Evolutionary conservation across 331 rosid species (phyloP).

Genomic region (Quercus lobata): DNA sequence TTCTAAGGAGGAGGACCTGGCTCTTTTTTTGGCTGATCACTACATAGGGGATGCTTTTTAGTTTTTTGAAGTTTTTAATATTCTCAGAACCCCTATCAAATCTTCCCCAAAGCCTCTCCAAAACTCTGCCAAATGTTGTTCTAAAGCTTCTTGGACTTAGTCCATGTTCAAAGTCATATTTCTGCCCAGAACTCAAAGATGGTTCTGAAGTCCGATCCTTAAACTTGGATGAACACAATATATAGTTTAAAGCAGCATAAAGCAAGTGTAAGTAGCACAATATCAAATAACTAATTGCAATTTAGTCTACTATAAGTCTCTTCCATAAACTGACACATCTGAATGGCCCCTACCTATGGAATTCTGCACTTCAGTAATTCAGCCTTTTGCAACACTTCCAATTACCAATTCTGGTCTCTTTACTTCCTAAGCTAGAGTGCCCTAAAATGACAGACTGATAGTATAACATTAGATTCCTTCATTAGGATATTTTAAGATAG

Average conservation of each 20-base stretch:
- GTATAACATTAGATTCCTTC: too few species aligned
- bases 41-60: not conserved
- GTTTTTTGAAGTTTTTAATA: too few species aligned
- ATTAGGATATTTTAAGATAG: too few species aligned
- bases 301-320: too few species aligned
- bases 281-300: too few species aligned
- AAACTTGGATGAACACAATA: conserved; percentile 32
- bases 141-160: conserved; percentile 20
- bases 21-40: conserved; percentile 18
- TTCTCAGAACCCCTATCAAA: too few species aligned
- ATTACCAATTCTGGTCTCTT: not conserved
- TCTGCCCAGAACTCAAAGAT: conserved; percentile 30
- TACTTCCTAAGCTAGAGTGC: not conserved
- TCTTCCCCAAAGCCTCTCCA: not conserved
- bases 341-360: too few species aligned
- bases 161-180: conserved; percentile 21
- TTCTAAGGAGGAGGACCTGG: conserved; percentile 5
- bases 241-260: not conserved
- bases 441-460: not conserved
- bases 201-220: conserved; percentile 21
- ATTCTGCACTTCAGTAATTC: not conserved
- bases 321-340: too few species aligned
- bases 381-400: not conserved
- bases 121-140: conserved; percentile 13
- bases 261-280: not conserved